phyloP scores from a whole-genome alignment of 371 early-diverging fungal species.

The Smittium mucronatum region DNA sequence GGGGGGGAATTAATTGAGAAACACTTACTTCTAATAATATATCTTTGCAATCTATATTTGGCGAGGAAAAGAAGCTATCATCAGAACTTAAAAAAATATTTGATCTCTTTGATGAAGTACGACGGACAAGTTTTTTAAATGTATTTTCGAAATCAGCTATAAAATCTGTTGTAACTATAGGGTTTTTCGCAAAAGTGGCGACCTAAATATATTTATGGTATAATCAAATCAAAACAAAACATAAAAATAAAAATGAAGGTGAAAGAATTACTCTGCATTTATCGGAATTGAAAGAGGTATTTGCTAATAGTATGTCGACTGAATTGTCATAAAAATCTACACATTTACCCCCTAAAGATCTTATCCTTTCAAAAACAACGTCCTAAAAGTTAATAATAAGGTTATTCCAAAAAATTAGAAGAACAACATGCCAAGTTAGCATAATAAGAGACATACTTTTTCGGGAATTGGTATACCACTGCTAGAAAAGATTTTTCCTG shows the following conservation, averaged over 20 bases:
- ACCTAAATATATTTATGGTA: background rate
- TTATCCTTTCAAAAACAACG: conserved; percentile 1
- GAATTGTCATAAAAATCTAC: background rate
- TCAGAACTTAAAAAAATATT: background rate
- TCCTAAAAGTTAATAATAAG: conserved; percentile 1
- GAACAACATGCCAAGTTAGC: background rate
- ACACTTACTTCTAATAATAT: background rate
- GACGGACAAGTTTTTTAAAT: background rate
- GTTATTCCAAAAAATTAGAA: background rate
- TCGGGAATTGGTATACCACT: background rate
- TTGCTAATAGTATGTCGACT: conserved; percentile 5
- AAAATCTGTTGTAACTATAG: background rate
- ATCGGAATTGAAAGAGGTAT: background rate
- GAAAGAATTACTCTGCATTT: conserved; percentile 12
- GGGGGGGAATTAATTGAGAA: background rate
- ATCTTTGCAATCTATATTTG: background rate
- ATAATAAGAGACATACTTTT: background rate
- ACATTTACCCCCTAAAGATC: conserved; percentile 1
- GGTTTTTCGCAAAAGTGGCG: background rate
- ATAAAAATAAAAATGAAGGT: background rate
- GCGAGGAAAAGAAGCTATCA: background rate
- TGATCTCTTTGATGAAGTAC: background rate
- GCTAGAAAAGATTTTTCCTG: background rate
- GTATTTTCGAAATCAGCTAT: background rate
- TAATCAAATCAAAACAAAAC: background rate